These are phyloP conservation scores for Lachancea mirantina DNA, from an alignment of 805 yeast genomes.

Conservation along the genomic window DNA sequence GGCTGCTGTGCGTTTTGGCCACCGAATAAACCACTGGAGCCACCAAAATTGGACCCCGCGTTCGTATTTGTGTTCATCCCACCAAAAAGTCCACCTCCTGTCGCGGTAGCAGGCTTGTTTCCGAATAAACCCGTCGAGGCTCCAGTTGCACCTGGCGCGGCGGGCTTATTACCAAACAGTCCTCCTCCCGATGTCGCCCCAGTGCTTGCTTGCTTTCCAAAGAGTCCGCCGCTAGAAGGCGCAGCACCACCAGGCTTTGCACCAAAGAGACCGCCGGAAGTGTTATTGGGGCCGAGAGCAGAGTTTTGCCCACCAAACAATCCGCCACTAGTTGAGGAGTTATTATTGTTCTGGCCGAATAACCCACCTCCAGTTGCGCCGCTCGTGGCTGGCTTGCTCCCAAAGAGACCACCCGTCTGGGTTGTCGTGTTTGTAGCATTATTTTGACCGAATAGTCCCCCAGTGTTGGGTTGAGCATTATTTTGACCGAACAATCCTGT, in stretches of 20 bases:
- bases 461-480: conserved; percentile 21
- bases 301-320: conserved; percentile 29
- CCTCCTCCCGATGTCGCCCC: conserved; percentile 28
- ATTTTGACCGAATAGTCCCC: conserved; percentile 26
- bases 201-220: conserved; percentile 35
- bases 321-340: conserved; percentile 31
- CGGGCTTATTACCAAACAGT: conserved; percentile 34
- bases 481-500: conserved; percentile 24
- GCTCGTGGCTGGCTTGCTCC: conserved; percentile 37
- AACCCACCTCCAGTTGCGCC: conserved; percentile 20
- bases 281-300: conserved; percentile 5
- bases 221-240: conserved; percentile 34
- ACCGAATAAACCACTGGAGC: conserved; percentile 42
- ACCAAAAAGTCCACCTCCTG: conserved; percentile 17
- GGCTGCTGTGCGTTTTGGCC: conserved; percentile 17
- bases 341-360: conserved; percentile 32
- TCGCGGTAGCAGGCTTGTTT: conserved; percentile 21
- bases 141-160: conserved; percentile 21
- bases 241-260: conserved; percentile 17
- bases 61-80: conserved; percentile 14
- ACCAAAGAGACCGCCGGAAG: conserved; percentile 27
- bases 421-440: conserved; percentile 17
- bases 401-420: conserved; percentile 37
- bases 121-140: conserved; percentile 37
- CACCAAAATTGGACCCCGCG: conserved; percentile 12